Conservation (phyloP, 1,284 basidiomycete species). For the Cryptococcus sp. region DNA sequence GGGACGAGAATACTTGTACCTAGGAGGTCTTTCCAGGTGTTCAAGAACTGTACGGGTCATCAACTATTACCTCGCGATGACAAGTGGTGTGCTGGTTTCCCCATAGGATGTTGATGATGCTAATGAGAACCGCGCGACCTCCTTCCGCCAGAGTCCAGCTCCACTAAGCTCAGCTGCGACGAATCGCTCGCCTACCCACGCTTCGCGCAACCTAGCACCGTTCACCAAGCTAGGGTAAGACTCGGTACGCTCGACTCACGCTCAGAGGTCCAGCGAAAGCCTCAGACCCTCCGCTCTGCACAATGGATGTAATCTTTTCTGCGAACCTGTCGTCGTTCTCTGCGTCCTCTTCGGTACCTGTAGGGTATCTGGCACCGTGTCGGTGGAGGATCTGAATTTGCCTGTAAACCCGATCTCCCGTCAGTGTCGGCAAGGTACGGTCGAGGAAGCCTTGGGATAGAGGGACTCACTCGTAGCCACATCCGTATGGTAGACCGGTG, state of each 20-base stretch:
- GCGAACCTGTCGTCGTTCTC: constrained; percentile 11
- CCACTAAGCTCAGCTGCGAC: no score
- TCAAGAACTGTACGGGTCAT: constrained; percentile 3
- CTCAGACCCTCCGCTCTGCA: not conserved
- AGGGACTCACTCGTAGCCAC: constrained; percentile 12
- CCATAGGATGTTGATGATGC: no score
- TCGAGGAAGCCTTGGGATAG: no score
- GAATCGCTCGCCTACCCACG: no score
- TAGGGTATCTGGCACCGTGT: constrained; percentile 10
- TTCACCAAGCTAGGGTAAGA: not conserved
- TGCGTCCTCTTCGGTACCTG: constrained; percentile 8
- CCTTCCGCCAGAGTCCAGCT: no score
- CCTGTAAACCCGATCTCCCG: not conserved
- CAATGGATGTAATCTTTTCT: constrained; percentile 2
- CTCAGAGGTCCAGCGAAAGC: not conserved
- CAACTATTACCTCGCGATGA: no score
- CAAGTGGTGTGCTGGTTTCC: no score
- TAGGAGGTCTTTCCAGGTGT: constrained; percentile 9
- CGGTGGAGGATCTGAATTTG: constrained; percentile 11
- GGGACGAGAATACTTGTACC: constrained; percentile 8
- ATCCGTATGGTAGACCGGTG: constrained; percentile 12
- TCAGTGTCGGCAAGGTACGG: not conserved
- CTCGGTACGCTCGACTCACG: constrained; percentile 1
- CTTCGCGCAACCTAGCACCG: no score
- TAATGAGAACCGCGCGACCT: no score